A percentile compares a stretch with the other conserved stretches of the same genome.
Conservation (phyloP, 805 yeast genomes). For the Pichia kluyveri region DNA sequence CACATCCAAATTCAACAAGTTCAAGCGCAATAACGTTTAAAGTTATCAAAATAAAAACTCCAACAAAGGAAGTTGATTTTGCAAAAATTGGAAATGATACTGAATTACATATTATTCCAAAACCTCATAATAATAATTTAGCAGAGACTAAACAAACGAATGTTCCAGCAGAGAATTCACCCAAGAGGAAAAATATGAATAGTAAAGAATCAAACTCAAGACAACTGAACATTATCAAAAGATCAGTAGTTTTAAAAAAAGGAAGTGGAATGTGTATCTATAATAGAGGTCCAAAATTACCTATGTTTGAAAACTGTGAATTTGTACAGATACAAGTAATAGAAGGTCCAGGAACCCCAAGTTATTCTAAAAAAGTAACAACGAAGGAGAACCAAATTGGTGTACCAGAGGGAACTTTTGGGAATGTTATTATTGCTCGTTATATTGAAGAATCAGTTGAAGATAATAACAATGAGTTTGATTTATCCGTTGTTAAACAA, state of each 20-base stretch:
- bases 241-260: conserved; percentile 1
- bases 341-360: conserved; percentile 40
- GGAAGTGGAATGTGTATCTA: conserved; percentile 2
- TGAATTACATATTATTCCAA: conserved; percentile 59
- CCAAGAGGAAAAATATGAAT: conserved; percentile 20
- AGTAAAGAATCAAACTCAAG: conserved; percentile 17
- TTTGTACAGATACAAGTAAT: conserved; percentile 44
- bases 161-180: no score
- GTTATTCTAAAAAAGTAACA: conserved; percentile 10
- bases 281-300: not conserved
- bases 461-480: not conserved
- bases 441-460: conserved; percentile 5
- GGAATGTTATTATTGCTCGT: conserved; percentile 5
- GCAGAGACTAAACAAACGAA: no score
- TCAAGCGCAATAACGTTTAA: conserved; percentile 44
- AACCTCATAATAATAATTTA: conserved; percentile 23
- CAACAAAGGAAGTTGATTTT: conserved; percentile 16
- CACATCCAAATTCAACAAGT: conserved; percentile 34
- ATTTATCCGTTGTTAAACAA: not conserved
- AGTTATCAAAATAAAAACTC: conserved; percentile 36
- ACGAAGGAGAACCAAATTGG: conserved; percentile 12
- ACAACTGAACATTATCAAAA: not conserved
- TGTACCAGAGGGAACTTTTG: conserved; percentile 5
- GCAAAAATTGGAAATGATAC: conserved; percentile 34
- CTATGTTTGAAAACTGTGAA: conserved; percentile 30